Base-by-base conservation (phyloP, 2,329 filamentous ascomycete genomes). In the Hymenoscyphus infarciens region DNA sequence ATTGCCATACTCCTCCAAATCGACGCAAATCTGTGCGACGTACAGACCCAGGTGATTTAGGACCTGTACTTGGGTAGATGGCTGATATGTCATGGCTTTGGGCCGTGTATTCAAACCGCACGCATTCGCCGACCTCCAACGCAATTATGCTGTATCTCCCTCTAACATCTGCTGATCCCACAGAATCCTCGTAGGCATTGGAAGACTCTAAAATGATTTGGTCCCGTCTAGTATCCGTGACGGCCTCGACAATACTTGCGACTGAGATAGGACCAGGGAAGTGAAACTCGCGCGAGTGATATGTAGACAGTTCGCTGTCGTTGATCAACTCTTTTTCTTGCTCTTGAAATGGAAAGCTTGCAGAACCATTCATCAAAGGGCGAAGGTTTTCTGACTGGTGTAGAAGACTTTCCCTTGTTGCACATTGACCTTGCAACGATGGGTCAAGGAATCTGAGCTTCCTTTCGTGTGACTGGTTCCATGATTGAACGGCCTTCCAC, bases 81-180 rank as follows among this genome's bases (percentile, higher is more conserved):
- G 60, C 57, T 16, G 56, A 66, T 4, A 73, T 60, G 15, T 57
- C 58, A 19, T 75, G 64, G n/a, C 82, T 78, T 1, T 81, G 82
- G 2, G 80, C 79, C 29, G 78, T 80, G 66, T 89, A 83, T 68
- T 87, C 82, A n/a, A 89, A 70, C 6, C 80, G 82, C 64, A 83
- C 67, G 0, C 86, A 82, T 38, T 83, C 75, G 16, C 81, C 79
- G 1, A 88, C 81, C 10, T 87, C 81, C 0, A 92, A 76, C 0
- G 87, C 90, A 59, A 96, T 82, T 67, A 96, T 91, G 72, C 88
- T 93, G 72, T 86, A 90, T 56, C 86, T 79, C 1, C 89, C 89
- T 56, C 79, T 76, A 1, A 83, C 80, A 77, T 80, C 60, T 63
- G 81, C 79, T 1, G 76, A 70, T n/a, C 67, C 76, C 42, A 78